Percentiles rank a stretch among this genome's conserved stretches.
Evolutionary conservation across 1,284 basidiomycete genomes (phyloP).

Genomic region (Sphaerobolus stellatus): DNA sequence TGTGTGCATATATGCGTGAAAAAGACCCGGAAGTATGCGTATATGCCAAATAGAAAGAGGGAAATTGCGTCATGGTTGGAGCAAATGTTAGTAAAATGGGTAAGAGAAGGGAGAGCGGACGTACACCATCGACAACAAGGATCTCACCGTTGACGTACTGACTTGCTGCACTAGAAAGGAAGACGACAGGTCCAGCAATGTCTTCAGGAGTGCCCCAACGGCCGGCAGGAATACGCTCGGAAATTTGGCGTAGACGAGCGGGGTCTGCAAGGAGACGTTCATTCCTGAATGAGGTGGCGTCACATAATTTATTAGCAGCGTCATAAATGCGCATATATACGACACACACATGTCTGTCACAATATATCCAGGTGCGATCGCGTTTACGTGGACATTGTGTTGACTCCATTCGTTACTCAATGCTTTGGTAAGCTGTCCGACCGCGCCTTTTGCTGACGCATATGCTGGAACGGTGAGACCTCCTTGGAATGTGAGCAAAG

Average conservation of each 20-base stretch:
- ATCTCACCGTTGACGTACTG: conserved; percentile 91
- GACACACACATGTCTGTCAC: conserved; percentile 79
- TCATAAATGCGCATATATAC: conserved; percentile 24
- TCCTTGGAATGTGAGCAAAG: conserved; percentile 77
- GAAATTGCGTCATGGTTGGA: not conserved
- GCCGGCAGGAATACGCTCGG: conserved; percentile 89
- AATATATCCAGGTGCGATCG: conserved; percentile 88
- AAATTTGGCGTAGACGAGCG: conserved; percentile 79
- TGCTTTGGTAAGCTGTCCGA: conserved; percentile 81
- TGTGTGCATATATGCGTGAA: not conserved
- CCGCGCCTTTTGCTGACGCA: conserved; percentile 86
- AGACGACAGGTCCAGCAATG: conserved; percentile 90
- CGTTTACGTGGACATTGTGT: conserved; percentile 88
- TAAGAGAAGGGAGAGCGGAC: conserved; percentile 12
- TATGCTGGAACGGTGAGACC: conserved; percentile 87
- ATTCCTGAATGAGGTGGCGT: conserved; percentile 53
- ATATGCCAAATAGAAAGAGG: not conserved
- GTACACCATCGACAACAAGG: conserved; percentile 70
- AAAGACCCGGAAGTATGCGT: not conserved
- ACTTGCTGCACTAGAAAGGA: conserved; percentile 82
- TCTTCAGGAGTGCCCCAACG: conserved; percentile 88
- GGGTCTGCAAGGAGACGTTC: conserved; percentile 75
- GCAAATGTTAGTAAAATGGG: not conserved
- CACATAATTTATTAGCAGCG: conserved; percentile 37
- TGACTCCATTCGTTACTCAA: conserved; percentile 74